phyloP scores from a whole-genome alignment of 352 stramenopile species.

The Globisporangium orthogonon region DNA sequence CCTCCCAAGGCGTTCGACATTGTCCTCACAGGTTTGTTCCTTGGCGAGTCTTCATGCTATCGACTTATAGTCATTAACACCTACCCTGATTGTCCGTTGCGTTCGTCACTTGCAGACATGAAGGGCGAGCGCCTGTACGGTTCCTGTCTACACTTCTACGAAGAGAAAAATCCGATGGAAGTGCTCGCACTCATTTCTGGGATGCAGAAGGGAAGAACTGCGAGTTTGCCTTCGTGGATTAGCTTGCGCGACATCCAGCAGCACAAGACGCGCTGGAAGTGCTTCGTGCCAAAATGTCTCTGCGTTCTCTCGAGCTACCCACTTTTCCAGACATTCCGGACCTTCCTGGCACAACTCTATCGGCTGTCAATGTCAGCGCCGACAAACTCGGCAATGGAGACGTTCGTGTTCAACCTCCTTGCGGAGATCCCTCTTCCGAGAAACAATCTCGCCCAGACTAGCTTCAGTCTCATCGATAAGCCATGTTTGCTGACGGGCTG shows the following conservation, averaged over 20 bases:
- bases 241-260: slow-evolving; percentile 68
- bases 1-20: slow-evolving; percentile 54
- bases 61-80: too few relatives aligned
- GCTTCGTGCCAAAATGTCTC: slow-evolving; percentile 57
- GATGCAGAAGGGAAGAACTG: slow-evolving; percentile 32
- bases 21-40: slow-evolving; percentile 47
- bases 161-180: slow-evolving; percentile 56
- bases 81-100: too few relatives aligned
- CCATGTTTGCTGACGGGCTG: slow-evolving; percentile 29
- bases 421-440: slow-evolving; percentile 36
- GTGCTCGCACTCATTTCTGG: slow-evolving; percentile 51
- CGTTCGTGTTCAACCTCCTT: slow-evolving; percentile 48
- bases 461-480: slow-evolving; percentile 31
- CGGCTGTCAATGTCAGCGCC: slow-evolving; percentile 27
- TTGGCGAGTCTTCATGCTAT: too few relatives aligned
- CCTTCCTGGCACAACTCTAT: slow-evolving; percentile 40
- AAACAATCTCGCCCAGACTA: slow-evolving; percentile 21
- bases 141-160: slow-evolving; percentile 57
- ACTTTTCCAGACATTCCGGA: slow-evolving; percentile 50
- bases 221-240: slow-evolving; percentile 53
- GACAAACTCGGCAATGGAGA: slow-evolving; percentile 24
- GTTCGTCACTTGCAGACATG: slow-evolving; percentile 21
- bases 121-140: slow-evolving; percentile 48
- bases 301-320: slow-evolving; percentile 52
- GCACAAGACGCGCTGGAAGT: slow-evolving; percentile 38